A percentile compares a stretch with the other conserved stretches of the same genome.
Conservation (phyloP, 768 basidiomycete species). For the Auricularia heimuer region DNA sequence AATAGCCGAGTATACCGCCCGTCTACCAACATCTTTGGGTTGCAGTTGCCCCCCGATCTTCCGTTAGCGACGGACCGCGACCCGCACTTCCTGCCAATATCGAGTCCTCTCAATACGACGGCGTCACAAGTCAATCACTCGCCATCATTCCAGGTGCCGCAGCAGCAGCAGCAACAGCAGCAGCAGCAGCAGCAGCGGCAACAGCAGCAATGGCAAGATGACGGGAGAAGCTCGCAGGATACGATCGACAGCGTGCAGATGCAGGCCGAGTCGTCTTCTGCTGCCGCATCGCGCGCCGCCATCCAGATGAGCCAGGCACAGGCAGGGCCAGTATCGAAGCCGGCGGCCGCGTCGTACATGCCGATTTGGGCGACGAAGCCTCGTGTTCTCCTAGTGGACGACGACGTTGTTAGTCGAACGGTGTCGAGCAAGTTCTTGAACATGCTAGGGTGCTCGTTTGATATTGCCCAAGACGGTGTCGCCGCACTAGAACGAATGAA, state of each 20-base stretch:
- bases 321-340: background rate
- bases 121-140: background rate
- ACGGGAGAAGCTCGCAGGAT: background rate
- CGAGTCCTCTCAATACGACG: background rate
- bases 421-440: conserved; percentile 89
- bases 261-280: background rate
- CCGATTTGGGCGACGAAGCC: conserved; percentile 13
- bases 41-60: background rate
- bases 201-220: background rate
- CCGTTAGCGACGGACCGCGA: background rate
- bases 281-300: background rate
- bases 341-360: background rate
- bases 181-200: background rate
- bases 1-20: background rate
- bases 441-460: conserved; percentile 90
- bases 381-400: conserved; percentile 30
- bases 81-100: background rate
- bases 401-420: conserved; percentile 55
- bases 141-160: background rate
- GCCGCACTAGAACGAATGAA: conserved; percentile 96
- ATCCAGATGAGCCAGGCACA: background rate
- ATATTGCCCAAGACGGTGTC: conserved; percentile 89
- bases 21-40: background rate
- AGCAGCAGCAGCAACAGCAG: background rate
- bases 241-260: background rate